Evolutionary conservation across 352 stramenopile species (phyloP).

Genomic region (Phytophthora cactorum): DNA sequence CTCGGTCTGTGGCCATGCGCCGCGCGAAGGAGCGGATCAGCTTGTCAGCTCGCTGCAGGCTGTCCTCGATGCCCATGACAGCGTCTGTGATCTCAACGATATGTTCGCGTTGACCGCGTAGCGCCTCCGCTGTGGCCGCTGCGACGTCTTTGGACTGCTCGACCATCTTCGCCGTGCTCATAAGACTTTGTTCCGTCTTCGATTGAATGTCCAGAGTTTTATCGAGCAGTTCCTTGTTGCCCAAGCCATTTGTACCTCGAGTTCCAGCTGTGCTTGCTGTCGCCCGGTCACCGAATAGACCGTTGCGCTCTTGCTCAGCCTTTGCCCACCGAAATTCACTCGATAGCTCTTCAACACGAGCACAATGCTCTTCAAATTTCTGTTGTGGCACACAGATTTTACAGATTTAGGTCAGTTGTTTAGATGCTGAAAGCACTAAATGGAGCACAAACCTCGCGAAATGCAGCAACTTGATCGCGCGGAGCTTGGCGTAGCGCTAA

Average conservation of each 20-base stretch:
- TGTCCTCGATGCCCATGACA: slow-evolving; percentile 89
- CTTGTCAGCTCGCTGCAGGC: slow-evolving; percentile 76
- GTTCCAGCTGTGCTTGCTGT: slow-evolving; percentile 23
- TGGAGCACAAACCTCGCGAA: slow-evolving; percentile 60
- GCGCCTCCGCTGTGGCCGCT: slow-evolving; percentile 75
- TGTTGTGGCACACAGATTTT: slow-evolving; percentile 20
- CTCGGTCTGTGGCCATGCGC: slow-evolving; percentile 82
- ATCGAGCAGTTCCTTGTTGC: slow-evolving; percentile 81
- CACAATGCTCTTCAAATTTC: slow-evolving; percentile 88
- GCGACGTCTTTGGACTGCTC: slow-evolving; percentile 84
- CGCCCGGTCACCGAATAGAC: slow-evolving; percentile 73
- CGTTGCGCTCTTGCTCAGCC: slow-evolving; percentile 76
- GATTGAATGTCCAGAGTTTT: slow-evolving; percentile 80
- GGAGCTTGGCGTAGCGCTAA: slow-evolving; percentile 78
- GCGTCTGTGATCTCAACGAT: slow-evolving; percentile 90
- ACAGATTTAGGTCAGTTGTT: neutral
- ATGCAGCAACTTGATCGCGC: slow-evolving; percentile 67
- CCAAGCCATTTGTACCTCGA: slow-evolving; percentile 31
- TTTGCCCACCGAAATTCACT: slow-evolving; percentile 85
- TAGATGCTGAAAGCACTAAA: neutral
- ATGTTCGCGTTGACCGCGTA: slow-evolving; percentile 84
- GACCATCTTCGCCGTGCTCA: slow-evolving; percentile 89
- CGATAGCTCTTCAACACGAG: slow-evolving; percentile 79
- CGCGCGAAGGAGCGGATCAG: slow-evolving; percentile 83
- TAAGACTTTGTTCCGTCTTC: slow-evolving; percentile 86